A percentile compares a stretch with the other conserved stretches of the same genome.
phyloP scores from a whole-genome alignment of 2,329 filamentous ascomycete genomes.

The Elsinoe batatas region DNA sequence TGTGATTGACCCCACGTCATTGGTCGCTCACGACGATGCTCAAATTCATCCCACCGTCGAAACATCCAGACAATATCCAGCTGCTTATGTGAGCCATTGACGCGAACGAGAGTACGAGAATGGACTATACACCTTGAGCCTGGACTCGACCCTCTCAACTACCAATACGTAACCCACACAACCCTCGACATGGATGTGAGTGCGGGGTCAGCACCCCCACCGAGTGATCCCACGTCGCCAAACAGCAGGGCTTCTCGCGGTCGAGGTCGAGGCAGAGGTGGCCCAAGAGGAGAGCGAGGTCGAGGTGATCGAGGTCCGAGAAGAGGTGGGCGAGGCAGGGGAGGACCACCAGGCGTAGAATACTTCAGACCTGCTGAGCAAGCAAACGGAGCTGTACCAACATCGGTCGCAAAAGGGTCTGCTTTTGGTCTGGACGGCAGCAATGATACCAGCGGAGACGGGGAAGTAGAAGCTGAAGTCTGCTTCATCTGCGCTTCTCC shows the following conservation, averaged over 20 bases:
- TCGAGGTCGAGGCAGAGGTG: slow-evolving; percentile 17
- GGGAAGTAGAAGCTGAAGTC: slow-evolving; percentile 51
- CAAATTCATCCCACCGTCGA: slow-evolving; percentile 9
- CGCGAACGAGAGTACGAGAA: not conserved
- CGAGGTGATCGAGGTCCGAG: slow-evolving; percentile 22
- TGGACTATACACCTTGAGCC: not conserved
- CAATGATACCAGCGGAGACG: slow-evolving; percentile 16
- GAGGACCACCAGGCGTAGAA: slow-evolving; percentile 21
- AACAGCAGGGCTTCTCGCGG: not conserved
- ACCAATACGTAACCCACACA: not conserved
- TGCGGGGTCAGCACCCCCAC: not conserved
- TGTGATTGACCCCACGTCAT: slow-evolving; percentile 9
- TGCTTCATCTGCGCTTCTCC: slow-evolving; percentile 97
- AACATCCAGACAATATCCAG: not conserved
- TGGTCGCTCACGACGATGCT: not conserved
- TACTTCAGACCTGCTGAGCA: slow-evolving; percentile 24
- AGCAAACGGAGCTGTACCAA: slow-evolving; percentile 13
- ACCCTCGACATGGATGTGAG: not conserved
- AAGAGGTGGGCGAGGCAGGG: slow-evolving; percentile 26
- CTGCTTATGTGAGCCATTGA: slow-evolving; percentile 1
- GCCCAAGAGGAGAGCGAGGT: slow-evolving; percentile 23
- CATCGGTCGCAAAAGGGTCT: slow-evolving; percentile 23
- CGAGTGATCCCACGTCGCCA: not conserved
- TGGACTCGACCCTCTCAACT: not conserved
- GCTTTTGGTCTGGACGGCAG: slow-evolving; percentile 12